A percentile compares a stretch with the other conserved stretches of the same genome.
Evolutionary conservation across 805 yeast genomes (phyloP).

Genomic region (Yamadazyma tumulicola): DNA sequence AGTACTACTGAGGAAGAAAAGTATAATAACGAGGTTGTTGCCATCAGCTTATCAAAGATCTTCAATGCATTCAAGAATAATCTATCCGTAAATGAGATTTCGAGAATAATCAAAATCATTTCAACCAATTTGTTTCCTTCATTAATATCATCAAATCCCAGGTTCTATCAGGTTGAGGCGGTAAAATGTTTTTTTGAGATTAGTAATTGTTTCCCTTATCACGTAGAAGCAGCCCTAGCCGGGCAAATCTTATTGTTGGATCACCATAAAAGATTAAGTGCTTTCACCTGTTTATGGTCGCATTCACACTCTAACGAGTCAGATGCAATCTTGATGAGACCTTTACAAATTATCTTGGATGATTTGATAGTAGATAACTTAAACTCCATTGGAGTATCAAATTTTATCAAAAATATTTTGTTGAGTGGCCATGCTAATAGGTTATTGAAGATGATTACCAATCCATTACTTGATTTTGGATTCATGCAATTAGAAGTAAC

Average conservation of each 20-base stretch:
- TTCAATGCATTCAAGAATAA: constrained; percentile 32
- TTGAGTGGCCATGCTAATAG: constrained; percentile 56
- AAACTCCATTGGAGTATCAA: constrained; percentile 10
- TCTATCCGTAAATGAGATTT: constrained; percentile 27
- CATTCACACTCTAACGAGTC: constrained; percentile 57
- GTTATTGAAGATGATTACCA: constrained; percentile 55
- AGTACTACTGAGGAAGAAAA: constrained; percentile 7
- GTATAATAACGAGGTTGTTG: constrained; percentile 16
- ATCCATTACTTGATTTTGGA: constrained; percentile 46
- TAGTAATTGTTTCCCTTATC: constrained; percentile 42
- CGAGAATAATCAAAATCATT: constrained; percentile 22
- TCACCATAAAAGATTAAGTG: constrained; percentile 39
- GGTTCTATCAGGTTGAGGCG: constrained; percentile 62
- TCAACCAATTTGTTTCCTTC: constrained; percentile 54
- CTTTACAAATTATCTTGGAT: constrained; percentile 67
- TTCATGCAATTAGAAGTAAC: constrained; percentile 26
- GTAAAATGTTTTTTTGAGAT: constrained; percentile 60
- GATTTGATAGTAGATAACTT: constrained; percentile 36
- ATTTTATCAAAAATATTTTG: constrained; percentile 12
- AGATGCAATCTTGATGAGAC: constrained; percentile 52
- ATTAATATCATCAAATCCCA: constrained; percentile 46
- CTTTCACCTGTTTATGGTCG: constrained; percentile 69
- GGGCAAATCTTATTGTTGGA: constrained; percentile 45
- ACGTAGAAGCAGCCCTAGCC: constrained; percentile 72
- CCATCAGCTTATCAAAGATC: constrained; percentile 43